A percentile compares a stretch with the other conserved stretches of the same genome.
Conservation (phyloP, 176 grass and related monocot species). For the Zizania latifolia region DNA sequence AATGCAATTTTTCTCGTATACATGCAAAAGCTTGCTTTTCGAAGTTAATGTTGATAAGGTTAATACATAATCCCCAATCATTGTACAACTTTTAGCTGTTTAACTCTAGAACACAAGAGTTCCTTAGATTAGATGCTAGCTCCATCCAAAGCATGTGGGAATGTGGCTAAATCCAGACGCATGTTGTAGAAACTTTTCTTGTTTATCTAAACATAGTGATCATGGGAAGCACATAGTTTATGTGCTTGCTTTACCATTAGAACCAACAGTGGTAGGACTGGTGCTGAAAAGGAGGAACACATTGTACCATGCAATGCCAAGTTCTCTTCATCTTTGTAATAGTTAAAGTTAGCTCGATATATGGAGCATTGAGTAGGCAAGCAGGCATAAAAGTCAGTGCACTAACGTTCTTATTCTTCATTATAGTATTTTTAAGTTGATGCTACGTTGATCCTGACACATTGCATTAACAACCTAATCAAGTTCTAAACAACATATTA, state of each 20-base stretch:
- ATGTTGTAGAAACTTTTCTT: slow-evolving; percentile 32
- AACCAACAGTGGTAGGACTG: slow-evolving; percentile 8
- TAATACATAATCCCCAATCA: slow-evolving; percentile 33
- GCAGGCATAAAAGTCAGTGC: slow-evolving; percentile 21
- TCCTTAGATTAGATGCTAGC: slow-evolving; percentile 34
- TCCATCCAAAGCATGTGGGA: slow-evolving; percentile 25
- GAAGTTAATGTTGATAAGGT: slow-evolving; percentile 18
- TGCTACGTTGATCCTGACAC: slow-evolving; percentile 33
- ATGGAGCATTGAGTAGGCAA: slow-evolving; percentile 35
- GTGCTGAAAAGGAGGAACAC: slow-evolving; percentile 30
- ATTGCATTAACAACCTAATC: slow-evolving; percentile 13
- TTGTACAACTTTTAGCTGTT: slow-evolving; percentile 29
- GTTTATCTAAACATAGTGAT: slow-evolving; percentile 19
- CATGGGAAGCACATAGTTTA: slow-evolving; percentile 14
- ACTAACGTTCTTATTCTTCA: slow-evolving; percentile 41
- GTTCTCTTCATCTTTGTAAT: slow-evolving; percentile 28
- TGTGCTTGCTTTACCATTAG: slow-evolving; percentile 30
- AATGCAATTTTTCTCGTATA: slow-evolving; percentile 21
- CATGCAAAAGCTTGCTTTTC: slow-evolving; percentile 9
- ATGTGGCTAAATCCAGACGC: slow-evolving; percentile 20
- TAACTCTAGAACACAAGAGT: slow-evolving; percentile 4
- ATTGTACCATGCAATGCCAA: slow-evolving; percentile 11
- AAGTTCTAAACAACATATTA: slow-evolving; percentile 21
- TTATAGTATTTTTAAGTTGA: slow-evolving; percentile 7
- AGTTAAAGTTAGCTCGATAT: slow-evolving; percentile 4